Evolutionary conservation across 139 green algal genomes (phyloP), one percentile per base, ranked within the genome.

Genomic region (Coelastrella sp.): DNA sequence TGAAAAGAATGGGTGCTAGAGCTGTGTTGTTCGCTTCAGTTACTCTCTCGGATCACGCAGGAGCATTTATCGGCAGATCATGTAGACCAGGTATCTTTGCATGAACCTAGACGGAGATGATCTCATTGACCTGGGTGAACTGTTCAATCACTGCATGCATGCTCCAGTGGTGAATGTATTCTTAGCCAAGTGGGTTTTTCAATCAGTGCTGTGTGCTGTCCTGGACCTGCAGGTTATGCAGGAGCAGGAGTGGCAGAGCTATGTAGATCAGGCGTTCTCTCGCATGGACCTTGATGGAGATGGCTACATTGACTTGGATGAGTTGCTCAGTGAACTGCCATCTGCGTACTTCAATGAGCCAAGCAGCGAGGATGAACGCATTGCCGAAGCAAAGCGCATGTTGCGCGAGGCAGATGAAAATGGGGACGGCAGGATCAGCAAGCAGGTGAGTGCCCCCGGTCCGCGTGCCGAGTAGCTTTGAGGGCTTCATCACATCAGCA

Each of bases 321-420:
- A 98, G 93, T 83, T 99, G 13, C 22, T 96, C 10, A 85, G 92
- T 23, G 90, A 95, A 71, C 92, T 98, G 88, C 95, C 95, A 3
- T 54, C 83, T 7, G 77, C 78, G 0, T 87, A 90, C 74, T 90
- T 88, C 47, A 59, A 85, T 14, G 59, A 73, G 47, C 22, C 73
- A 14, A 19, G 73, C 79, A 89, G 32, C 7, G 64, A 91, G 10
- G 86, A 81, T 61, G 90, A 93, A 81, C 89, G 92, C 10, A 58
- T 93, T 14, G 80, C 94, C 11, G 92, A 97, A 92, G 97, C 97
- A 10, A 95, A 96, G 90, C 92, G 93, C 54, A 98, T 98, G 97
- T 89, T 99, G 85, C 92, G 97, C 2, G 97, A 99, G 91, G 95
- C 96, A 0, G 97, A 98, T 91, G 92, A 78, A 2, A 97, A 98